Evolutionary conservation across 805 yeast genomes (phyloP), one percentile per base, ranked within the genome.

Genomic region (Lipomyces japonicus): DNA sequence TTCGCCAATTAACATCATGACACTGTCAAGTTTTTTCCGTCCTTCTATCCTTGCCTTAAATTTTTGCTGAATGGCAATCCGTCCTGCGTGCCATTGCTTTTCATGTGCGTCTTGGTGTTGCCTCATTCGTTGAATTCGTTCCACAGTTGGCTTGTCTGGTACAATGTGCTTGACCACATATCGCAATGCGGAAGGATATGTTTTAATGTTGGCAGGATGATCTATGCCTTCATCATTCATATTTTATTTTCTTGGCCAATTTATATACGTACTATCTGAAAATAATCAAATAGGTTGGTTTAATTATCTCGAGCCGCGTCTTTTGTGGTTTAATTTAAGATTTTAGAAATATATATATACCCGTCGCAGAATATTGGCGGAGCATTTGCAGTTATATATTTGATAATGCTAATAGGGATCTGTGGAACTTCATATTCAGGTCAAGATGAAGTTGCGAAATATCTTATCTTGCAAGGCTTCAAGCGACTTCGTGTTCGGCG

Each of bases 351-450:
- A n/a, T n/a, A n/a, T n/a, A n/a, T n/a, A n/a, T n/a, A n/a, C n/a
- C n/a, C n/a, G n/a, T n/a, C n/a, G n/a, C n/a, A n/a, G n/a, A n/a
- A n/a, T n/a, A n/a, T n/a, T n/a, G n/a, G n/a, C n/a, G n/a, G n/a
- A n/a, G n/a, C n/a, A n/a, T n/a, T n/a, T n/a, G n/a, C n/a, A n/a
- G n/a, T n/a, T n/a, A n/a, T n/a, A n/a, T n/a, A n/a, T n/a, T n/a
- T n/a, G 21, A 42, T 18, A n/a, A 86, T 86, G 95, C 71, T 86
- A 37, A 76, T 86, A 22, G 93, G 91, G 2, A 72, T 86, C 3
- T 79, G 90, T 0, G 95, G 95, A 0, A 76, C 87, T 0, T 61
- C 75, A 0, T 73, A 80, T 39, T 75, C 89, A 14, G 95, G 95
- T 0, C 79, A 81, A 59, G 72, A 79, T 2, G 82, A 80, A 50